Conservation (phyloP, 208 protist genomes). For the Entamoeba dispar region DNA sequence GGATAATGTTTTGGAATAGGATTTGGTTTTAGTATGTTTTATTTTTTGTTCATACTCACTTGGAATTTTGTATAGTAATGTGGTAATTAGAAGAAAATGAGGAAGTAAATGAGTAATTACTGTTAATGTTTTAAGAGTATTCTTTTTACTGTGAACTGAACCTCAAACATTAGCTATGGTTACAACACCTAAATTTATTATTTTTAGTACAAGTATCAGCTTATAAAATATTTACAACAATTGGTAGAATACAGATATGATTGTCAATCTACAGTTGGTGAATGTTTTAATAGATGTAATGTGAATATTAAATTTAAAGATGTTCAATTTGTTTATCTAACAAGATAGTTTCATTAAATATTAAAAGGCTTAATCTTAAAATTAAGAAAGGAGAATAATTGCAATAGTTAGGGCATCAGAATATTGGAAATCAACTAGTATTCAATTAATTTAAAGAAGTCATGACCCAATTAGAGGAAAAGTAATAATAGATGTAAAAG, state of each 20-base stretch:
- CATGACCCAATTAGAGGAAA: slow-evolving; percentile 57
- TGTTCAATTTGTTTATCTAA: neutral
- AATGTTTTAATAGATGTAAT: neutral
- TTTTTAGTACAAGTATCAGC: neutral
- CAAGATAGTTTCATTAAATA: neutral
- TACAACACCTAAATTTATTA: neutral
- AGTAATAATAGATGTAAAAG: slow-evolving; percentile 65
- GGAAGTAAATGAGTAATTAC: neutral
- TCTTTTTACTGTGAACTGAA: neutral
- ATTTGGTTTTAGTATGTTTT: neutral
- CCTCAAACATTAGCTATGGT: neutral
- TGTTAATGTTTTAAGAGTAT: neutral
- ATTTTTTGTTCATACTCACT: neutral
- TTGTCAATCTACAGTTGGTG: neutral
- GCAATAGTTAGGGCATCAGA: slow-evolving; percentile 67
- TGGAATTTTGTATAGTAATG: neutral
- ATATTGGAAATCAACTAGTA: slow-evolving; percentile 65
- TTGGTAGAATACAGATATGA: neutral
- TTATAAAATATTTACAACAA: neutral
- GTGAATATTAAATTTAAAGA: neutral
- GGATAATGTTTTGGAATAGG: neutral
- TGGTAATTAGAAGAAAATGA: neutral
- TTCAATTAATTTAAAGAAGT: slow-evolving; percentile 67
- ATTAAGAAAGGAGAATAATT: slow-evolving; percentile 44
- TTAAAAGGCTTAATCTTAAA: neutral